phyloP scores from a whole-genome alignment of 805 yeast species.

The Kuraishia molischiana region DNA sequence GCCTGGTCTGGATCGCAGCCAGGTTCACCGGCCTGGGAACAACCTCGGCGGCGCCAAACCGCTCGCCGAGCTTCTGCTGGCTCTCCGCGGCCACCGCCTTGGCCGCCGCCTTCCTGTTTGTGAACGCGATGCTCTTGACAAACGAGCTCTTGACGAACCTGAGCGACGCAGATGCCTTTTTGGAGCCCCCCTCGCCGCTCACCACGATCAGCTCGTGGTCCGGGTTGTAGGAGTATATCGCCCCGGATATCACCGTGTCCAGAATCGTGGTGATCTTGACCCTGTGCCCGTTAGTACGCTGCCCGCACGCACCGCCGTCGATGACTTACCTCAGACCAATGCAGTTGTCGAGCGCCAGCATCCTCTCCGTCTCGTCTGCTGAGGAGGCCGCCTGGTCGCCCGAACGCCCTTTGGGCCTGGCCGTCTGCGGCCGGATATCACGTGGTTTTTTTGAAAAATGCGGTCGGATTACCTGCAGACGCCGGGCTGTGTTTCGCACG shows the following conservation, averaged over 20 bases:
- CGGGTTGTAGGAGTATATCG: slow-evolving; percentile 51
- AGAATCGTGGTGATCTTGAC: slow-evolving; percentile 53
- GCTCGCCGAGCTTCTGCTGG: slow-evolving; percentile 10
- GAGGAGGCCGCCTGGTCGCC: too few relatives aligned
- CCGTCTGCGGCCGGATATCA: neutral
- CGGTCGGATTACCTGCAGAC: neutral
- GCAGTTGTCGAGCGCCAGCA: slow-evolving; percentile 21
- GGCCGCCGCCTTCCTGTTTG: slow-evolving; percentile 24
- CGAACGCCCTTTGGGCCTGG: too few relatives aligned
- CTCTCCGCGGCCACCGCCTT: neutral
- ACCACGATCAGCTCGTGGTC: slow-evolving; percentile 32
- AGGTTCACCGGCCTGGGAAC: slow-evolving; percentile 9
- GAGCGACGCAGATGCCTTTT: slow-evolving; percentile 22
- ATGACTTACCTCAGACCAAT: slow-evolving; percentile 23
- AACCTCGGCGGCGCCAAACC: slow-evolving; percentile 10
- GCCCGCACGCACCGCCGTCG: too few relatives aligned
- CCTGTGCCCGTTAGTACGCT: slow-evolving; percentile 16
- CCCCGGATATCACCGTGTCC: slow-evolving; percentile 51
- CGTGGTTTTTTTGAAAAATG: neutral
- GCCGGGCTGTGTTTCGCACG: neutral
- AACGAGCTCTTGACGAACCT: slow-evolving; percentile 47
- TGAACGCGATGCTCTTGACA: slow-evolving; percentile 40
- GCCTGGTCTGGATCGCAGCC: slow-evolving; percentile 9
- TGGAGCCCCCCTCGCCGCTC: slow-evolving; percentile 15
- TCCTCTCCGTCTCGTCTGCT: slow-evolving; percentile 1